phyloP scores from a whole-genome alignment of 1,284 basidiomycete species.

The Xanthoconium separans region DNA sequence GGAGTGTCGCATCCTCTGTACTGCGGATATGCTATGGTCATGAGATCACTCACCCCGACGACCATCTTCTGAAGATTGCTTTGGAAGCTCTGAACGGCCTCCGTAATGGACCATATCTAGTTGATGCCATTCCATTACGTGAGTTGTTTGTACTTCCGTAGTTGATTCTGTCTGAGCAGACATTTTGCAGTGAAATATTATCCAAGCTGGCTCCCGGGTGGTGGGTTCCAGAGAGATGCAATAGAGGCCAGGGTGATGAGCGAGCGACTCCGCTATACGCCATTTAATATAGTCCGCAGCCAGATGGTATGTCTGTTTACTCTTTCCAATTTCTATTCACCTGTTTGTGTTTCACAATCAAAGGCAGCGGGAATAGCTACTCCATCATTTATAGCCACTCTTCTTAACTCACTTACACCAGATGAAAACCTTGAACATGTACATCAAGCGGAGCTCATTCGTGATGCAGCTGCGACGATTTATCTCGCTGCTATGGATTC shows the following conservation, averaged over 20 bases:
- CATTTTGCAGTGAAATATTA: conserved; percentile 10
- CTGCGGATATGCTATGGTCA: conserved; percentile 11
- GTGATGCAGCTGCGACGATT: conserved; percentile 9
- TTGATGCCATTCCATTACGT: conserved; percentile 10
- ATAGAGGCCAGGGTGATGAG: not conserved
- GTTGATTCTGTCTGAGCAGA: not conserved
- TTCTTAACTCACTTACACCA: conserved; percentile 11
- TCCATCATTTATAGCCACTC: conserved; percentile 13
- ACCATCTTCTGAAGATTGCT: conserved; percentile 8
- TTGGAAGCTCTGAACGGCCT: conserved; percentile 1
- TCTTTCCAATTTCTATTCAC: not conserved
- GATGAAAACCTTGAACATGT: conserved; percentile 7
- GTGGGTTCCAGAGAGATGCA: conserved; percentile 9
- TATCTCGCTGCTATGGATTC: conserved; percentile 15
- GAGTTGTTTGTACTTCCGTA: not conserved
- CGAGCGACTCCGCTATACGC: conserved; percentile 4
- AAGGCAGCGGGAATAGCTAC: conserved; percentile 12
- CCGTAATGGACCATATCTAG: conserved; percentile 8
- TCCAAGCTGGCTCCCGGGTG: conserved; percentile 15
- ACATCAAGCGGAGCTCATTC: conserved; percentile 9
- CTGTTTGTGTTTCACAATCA: not conserved
- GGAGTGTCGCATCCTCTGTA: conserved; percentile 10
- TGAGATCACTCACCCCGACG: conserved; percentile 1
- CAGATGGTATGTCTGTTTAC: conserved; percentile 7
- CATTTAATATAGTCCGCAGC: conserved; percentile 10